Conservation (phyloP, 441 rosid species). For the Adansonia grandidieri region DNA sequence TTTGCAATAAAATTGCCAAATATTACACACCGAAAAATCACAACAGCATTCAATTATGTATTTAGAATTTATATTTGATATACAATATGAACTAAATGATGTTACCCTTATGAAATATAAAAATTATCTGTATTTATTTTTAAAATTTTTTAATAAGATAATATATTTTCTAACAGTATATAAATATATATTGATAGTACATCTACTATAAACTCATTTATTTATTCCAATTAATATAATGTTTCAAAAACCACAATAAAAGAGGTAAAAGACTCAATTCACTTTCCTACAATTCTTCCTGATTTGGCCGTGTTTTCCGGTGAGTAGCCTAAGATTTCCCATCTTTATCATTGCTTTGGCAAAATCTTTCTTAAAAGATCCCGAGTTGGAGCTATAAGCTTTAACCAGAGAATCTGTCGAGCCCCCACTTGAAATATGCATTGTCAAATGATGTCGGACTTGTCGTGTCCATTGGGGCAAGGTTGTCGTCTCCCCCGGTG, state of each 20-base stretch:
- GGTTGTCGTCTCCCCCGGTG: slow-evolving; percentile 28
- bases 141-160: no score
- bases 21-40: not conserved
- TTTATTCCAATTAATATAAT: not conserved
- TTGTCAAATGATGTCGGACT: slow-evolving; percentile 32
- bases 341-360: slow-evolving; percentile 35
- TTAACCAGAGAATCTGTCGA: slow-evolving; percentile 34
- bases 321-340: slow-evolving; percentile 32
- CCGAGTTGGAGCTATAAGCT: slow-evolving; percentile 24
- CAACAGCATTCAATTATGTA: not conserved
- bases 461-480: slow-evolving; percentile 31
- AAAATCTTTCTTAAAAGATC: slow-evolving; percentile 27
- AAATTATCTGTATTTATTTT: no score
- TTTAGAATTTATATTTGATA: no score
- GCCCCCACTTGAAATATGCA: slow-evolving; percentile 33
- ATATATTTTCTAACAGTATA: no score
- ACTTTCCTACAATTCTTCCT: slow-evolving; percentile 26
- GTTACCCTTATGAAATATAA: no score
- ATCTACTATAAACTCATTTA: not conserved
- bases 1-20: not conserved
- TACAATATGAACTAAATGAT: no score
- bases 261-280: not conserved
- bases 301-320: slow-evolving; percentile 26
- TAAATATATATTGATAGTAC: no score
- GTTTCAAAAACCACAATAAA: not conserved